These are phyloP conservation scores for Yarrowia sp. DNA, from an alignment of 805 yeast genomes.

Conservation along the genomic window DNA sequence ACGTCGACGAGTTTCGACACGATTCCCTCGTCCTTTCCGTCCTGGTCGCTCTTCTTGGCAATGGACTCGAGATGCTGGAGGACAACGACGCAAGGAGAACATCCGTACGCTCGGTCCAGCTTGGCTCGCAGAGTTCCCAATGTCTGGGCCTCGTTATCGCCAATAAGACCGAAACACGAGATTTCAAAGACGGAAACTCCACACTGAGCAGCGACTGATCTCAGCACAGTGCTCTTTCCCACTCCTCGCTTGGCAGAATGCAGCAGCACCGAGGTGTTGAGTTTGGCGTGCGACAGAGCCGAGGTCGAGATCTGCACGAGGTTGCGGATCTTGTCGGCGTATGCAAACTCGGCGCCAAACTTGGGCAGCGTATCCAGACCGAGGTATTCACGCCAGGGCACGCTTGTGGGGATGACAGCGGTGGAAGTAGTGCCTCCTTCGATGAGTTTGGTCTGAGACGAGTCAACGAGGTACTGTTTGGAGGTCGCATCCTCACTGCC, in stretches of 20 bases:
- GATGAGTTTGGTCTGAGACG: slow-evolving; percentile 69
- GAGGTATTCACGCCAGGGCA: slow-evolving; percentile 57
- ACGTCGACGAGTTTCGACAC: slow-evolving; percentile 61
- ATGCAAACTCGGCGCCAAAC: slow-evolving; percentile 57
- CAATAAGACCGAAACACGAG: slow-evolving; percentile 71
- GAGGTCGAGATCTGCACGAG: slow-evolving; percentile 59
- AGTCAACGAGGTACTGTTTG: slow-evolving; percentile 62
- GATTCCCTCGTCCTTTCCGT: slow-evolving; percentile 54
- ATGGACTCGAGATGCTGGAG: slow-evolving; percentile 78
- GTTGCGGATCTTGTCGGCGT: slow-evolving; percentile 60
- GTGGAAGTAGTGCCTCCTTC: slow-evolving; percentile 65
- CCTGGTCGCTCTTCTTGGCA: slow-evolving; percentile 70
- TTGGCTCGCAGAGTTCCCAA: slow-evolving; percentile 79
- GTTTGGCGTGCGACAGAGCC: slow-evolving; percentile 48
- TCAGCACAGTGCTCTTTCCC: slow-evolving; percentile 75
- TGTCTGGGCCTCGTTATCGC: slow-evolving; percentile 78
- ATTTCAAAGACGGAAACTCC: slow-evolving; percentile 73
- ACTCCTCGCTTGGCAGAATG: slow-evolving; percentile 75
- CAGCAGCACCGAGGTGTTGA: slow-evolving; percentile 69
- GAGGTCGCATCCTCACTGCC: slow-evolving; percentile 33
- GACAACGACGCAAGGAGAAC: slow-evolving; percentile 58
- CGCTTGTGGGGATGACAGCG: slow-evolving; percentile 46
- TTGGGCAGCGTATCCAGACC: slow-evolving; percentile 45
- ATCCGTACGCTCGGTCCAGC: slow-evolving; percentile 66
- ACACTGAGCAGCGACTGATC: slow-evolving; percentile 59